These are phyloP conservation scores for Triadica sebifera DNA, from an alignment of 345 rosid genomes.

Conservation along the genomic window DNA sequence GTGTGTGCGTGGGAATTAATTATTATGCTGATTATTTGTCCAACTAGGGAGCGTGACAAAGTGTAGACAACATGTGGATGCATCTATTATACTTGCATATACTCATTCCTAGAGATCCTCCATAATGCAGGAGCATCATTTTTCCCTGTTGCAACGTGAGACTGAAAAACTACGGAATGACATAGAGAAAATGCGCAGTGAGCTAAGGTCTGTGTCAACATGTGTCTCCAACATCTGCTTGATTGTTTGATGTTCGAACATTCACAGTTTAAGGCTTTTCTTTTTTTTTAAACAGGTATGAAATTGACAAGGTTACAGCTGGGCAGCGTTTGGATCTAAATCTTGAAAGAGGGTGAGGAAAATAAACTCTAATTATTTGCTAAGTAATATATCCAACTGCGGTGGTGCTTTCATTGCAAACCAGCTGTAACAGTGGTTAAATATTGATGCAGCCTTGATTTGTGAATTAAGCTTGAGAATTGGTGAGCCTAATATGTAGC, in stretches of 20 bases:
- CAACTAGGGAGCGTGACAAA: too few species aligned
- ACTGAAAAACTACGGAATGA: conserved; percentile 74
- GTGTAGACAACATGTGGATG: too few species aligned
- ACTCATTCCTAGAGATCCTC: neutral
- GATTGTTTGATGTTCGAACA: neutral
- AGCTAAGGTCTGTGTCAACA: conserved; percentile 51
- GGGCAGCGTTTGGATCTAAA: conserved; percentile 95
- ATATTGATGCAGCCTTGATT: neutral
- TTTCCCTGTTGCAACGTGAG: conserved; percentile 79
- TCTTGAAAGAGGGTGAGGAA: conserved; percentile 86
- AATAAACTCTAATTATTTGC: neutral
- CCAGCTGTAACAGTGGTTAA: neutral
- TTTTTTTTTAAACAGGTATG: conserved; percentile 56
- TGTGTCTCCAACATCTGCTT: conserved; percentile 8
- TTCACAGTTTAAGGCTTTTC: conserved; percentile 7
- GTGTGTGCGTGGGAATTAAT: too few species aligned
- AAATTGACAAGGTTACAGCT: conserved; percentile 87
- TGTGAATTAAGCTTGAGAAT: neutral
- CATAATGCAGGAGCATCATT: conserved; percentile 68
- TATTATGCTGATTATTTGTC: too few species aligned
- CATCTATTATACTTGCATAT: neutral
- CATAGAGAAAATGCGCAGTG: conserved; percentile 86
- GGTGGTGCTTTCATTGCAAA: neutral
- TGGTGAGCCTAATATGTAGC: neutral
- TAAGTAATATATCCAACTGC: neutral